Evolutionary conservation across 1,284 basidiomycete species (phyloP), one percentile per base, ranked within the genome.

Genomic region (Cryptococcus sp.): DNA sequence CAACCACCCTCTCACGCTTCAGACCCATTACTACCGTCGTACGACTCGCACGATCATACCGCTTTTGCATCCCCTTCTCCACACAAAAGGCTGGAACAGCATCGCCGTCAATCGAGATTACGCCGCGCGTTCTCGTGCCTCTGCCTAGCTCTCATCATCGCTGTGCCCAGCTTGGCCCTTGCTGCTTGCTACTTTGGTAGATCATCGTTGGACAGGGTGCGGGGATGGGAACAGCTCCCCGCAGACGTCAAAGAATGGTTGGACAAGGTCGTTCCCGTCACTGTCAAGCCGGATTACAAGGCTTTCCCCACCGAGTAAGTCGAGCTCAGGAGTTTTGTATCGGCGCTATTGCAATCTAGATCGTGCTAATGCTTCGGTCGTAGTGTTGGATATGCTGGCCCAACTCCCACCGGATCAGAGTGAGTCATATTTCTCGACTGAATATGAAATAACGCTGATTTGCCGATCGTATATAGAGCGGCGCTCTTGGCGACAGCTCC

Each of bases 331-430:
- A 17, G 20, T 19, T 17, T 40, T 41, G 11, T 1, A 23, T 47
- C 27, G 40, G 19, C 17, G 17, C n/a, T 49, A 64, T 67, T 54
- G 63, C 57, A 17, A 19, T 27, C 5, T 10, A 13, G 30, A 35
- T 35, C 30, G 13, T 13, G 13, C 38, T 41, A 4, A 16, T 11
- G 4, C 40, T 17, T 25, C 17, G n/a, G 22, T 45, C 20, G 13
- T 27, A 77, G 87, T 61, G 85, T 93, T 13, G 91, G 91, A 46
- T 88, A 91, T 72, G 82, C 87, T 15, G 91, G 91, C 10, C 84
- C 83, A 11, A 93, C 91, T 1, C 89, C 89, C 0, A 93, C 91
- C 0, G 91, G 91, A 13, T 86, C 84, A 13, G 91, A 93, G 77
- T 77, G 60, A 72, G 77, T 70, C 17, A 17, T 19, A 15, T 25